Base-by-base conservation (phyloP, 2,329 filamentous ascomycete species). In the Beauveria sp. region DNA sequence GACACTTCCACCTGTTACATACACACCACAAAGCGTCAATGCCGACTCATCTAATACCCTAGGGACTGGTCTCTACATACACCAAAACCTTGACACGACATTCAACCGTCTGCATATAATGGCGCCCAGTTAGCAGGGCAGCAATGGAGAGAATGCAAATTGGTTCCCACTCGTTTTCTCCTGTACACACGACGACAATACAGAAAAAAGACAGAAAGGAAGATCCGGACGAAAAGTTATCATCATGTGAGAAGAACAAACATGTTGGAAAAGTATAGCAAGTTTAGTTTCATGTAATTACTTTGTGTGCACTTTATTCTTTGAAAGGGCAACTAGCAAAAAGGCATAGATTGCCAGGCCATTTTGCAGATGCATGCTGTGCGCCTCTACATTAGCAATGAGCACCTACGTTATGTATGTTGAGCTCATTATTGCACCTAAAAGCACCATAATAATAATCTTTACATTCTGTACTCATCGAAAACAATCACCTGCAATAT, bases 21-120 rank as follows among this genome's bases (percentile, higher is more conserved):
- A 43, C 44, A 51, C 26, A 41, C 48, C 48, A 53, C 10, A 52
- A 18, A 59, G 26, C 24, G 55, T 58, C 55, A 58, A 58, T 58
- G 55, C 55, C 55, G 55, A 50, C 55, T 30, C 20, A 50, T 50
- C 50, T 58, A 58, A 58, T 58, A 51, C 34, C 55, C 55, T 34
- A 34, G 55, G 55, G 46, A 51, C 55, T 43, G 55, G 55, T 50
- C 22, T 43, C 20, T 18, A 57, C 14, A 43, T n/a, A 28, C 18
- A 51, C 48, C 48, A 53, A 40, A 43, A 52, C 48, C 48, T 59
- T 30, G 28, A 58, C 12, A 59, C 40, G 48, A 59, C 56, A 53
- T 53, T 59, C 56, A 52, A 53, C 48, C 48, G 48, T 52, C 48
- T 52, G 48, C 47, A 59, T 52, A 44, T 53, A 59, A 52, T 47